Evolutionary conservation across 2,329 filamentous ascomycete genomes (phyloP).

Genomic region (Fusarium tupiense): DNA sequence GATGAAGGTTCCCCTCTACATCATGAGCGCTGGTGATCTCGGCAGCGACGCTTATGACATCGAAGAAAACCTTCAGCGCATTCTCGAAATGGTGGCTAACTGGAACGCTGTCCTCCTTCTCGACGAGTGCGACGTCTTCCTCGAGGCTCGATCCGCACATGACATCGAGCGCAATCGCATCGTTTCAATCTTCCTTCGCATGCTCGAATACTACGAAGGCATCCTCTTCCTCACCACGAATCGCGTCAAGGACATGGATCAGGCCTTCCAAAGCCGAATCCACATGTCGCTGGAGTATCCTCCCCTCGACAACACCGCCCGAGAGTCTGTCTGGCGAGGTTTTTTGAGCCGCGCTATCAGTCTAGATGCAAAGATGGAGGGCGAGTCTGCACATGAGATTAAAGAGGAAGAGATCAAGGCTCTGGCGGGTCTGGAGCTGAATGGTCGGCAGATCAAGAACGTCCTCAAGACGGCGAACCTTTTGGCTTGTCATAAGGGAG

Average conservation of each 20-base stretch:
- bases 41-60: conserved; percentile 72
- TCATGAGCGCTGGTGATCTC: conserved; percentile 72
- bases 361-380: conserved; percentile 29
- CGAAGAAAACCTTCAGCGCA: conserved; percentile 64
- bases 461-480: conserved; percentile 52
- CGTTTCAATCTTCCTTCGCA: conserved; percentile 53
- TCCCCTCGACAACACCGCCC: conserved; percentile 49
- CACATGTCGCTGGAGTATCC: conserved; percentile 60
- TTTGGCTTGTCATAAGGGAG: conserved; percentile 45
- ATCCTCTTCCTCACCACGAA: conserved; percentile 62
- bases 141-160: conserved; percentile 50
- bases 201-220: conserved; percentile 59
- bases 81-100: conserved; percentile 72
- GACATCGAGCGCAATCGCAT: conserved; percentile 48
- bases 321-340: conserved; percentile 52
- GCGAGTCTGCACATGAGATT: conserved; percentile 45
- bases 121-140: conserved; percentile 55
- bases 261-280: conserved; percentile 59
- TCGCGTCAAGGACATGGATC: conserved; percentile 56
- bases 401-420: conserved; percentile 45
- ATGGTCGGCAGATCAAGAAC: conserved; percentile 63
- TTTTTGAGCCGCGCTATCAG: conserved; percentile 50
- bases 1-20: conserved; percentile 60
- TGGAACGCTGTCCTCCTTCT: conserved; percentile 54
- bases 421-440: conserved; percentile 54